Percentiles rank a stretch among this genome's conserved stretches.
phyloP scores from a whole-genome alignment of 2,329 filamentous ascomycete species.

The Sclerotinia glacialis region DNA sequence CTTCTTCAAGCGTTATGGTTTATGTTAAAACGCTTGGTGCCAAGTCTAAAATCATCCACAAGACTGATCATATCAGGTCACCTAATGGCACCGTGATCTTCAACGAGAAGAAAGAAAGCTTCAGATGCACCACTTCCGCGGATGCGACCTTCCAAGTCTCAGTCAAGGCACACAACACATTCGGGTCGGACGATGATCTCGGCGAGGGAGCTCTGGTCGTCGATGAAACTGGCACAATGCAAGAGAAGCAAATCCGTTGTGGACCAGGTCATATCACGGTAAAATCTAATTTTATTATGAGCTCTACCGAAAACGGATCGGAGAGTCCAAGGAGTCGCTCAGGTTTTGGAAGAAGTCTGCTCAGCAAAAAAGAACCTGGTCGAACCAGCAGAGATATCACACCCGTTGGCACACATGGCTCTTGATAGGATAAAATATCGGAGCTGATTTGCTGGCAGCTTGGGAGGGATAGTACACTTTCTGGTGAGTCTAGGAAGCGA shows the following conservation, averaged over 20 bases:
- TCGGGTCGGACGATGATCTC: conserved; percentile 78
- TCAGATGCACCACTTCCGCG: conserved; percentile 73
- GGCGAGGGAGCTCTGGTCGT: conserved; percentile 89
- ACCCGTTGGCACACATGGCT: conserved; percentile 29
- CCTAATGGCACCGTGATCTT: conserved; percentile 63
- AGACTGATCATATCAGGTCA: conserved; percentile 87
- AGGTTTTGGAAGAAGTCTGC: conserved; percentile 51
- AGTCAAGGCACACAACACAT: conserved; percentile 80
- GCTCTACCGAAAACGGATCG: conserved; percentile 42
- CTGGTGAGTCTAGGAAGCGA: not conserved
- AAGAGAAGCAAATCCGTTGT: conserved; percentile 71
- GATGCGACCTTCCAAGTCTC: conserved; percentile 84
- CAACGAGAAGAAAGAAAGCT: conserved; percentile 64
- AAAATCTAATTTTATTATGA: conserved; percentile 66
- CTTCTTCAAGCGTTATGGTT: conserved; percentile 75
- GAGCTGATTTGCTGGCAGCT: not conserved
- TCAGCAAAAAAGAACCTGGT: conserved; percentile 48
- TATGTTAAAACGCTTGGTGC: conserved; percentile 63
- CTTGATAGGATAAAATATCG: not conserved
- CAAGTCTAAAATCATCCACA: conserved; percentile 78
- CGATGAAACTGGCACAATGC: conserved; percentile 68
- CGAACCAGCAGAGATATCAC: conserved; percentile 46
- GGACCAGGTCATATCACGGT: conserved; percentile 71
- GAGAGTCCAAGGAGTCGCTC: conserved; percentile 44
- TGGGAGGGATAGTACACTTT: not conserved